These are phyloP conservation scores for Pseudodiploospora longispora DNA, from an alignment of 2,329 filamentous ascomycete species.

Conservation along the genomic window DNA sequence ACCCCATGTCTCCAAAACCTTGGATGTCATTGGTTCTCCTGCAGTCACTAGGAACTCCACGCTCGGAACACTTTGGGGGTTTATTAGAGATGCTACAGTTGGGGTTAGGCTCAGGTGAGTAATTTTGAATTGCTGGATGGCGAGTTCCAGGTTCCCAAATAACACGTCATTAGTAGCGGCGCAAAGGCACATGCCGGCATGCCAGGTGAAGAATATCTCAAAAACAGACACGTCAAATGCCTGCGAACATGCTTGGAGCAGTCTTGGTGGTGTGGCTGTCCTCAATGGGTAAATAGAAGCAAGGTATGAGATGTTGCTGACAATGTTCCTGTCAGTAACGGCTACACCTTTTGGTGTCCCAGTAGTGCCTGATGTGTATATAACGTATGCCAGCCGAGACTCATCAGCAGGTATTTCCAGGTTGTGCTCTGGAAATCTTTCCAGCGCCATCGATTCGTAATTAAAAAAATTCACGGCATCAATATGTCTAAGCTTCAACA, in stretches of 20 bases:
- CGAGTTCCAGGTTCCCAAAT: slow-evolving; percentile 61
- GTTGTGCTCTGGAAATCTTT: slow-evolving; percentile 26
- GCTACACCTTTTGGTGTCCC: slow-evolving; percentile 73
- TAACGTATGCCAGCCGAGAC: slow-evolving; percentile 60
- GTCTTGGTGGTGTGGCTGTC: slow-evolving; percentile 35
- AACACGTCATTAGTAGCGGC: slow-evolving; percentile 65
- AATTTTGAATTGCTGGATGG: slow-evolving; percentile 54
- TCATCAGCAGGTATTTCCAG: slow-evolving; percentile 29
- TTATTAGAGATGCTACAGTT: slow-evolving; percentile 70
- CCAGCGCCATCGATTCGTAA: slow-evolving; percentile 21
- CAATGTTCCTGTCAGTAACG: slow-evolving; percentile 66
- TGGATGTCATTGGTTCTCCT: slow-evolving; percentile 69
- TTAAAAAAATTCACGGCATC: slow-evolving; percentile 21
- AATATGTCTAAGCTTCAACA: slow-evolving; percentile 8
- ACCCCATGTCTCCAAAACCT: slow-evolving; percentile 63
- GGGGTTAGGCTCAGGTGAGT: slow-evolving; percentile 83
- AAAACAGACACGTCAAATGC: slow-evolving; percentile 85
- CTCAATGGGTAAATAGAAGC: slow-evolving; percentile 55
- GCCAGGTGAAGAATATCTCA: slow-evolving; percentile 83
- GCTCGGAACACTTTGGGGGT: slow-evolving; percentile 57
- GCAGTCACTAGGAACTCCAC: slow-evolving; percentile 74
- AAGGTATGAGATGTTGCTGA: slow-evolving; percentile 66
- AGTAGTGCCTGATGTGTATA: slow-evolving; percentile 80
- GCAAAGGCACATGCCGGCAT: slow-evolving; percentile 69
- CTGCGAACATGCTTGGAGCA: slow-evolving; percentile 77